Percentiles rank a stretch among this genome's conserved stretches.
Conservation (phyloP, 257 asterid genomes). For the Ilex aquifolium region DNA sequence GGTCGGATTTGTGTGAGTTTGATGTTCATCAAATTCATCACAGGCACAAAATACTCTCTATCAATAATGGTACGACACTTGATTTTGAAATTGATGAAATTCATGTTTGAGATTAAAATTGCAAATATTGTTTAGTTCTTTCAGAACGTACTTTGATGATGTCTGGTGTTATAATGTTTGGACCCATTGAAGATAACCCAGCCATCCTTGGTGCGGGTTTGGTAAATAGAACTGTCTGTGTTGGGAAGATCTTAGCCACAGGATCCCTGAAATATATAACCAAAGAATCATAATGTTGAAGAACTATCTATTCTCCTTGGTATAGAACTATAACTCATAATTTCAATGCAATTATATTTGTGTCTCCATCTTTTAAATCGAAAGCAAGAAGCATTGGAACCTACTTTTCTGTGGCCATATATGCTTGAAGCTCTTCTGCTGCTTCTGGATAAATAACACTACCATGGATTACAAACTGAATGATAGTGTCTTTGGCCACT, state of each 20-base stretch:
- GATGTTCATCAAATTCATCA: no score
- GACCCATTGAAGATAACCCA: slow-evolving; percentile 49
- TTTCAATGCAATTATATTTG: no score
- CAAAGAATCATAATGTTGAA: no score
- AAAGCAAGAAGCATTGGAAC: slow-evolving; percentile 9
- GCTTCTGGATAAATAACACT: slow-evolving; percentile 20
- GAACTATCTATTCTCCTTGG: no score
- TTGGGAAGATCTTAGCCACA: slow-evolving; percentile 33
- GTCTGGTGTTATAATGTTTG: slow-evolving; percentile 51
- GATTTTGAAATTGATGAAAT: no score
- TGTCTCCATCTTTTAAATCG: not conserved
- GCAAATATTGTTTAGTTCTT: no score
- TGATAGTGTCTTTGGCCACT: slow-evolving; percentile 25
- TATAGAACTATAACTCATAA: no score
- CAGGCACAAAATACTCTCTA: not conserved
- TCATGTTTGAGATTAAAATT: no score
- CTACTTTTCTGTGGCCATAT: slow-evolving; percentile 32
- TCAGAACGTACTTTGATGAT: slow-evolving; percentile 34
- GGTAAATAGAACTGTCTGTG: slow-evolving; percentile 27
- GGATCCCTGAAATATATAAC: slow-evolving; percentile 35
- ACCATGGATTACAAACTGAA: slow-evolving; percentile 36
- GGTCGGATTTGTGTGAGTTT: no score
- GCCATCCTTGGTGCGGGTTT: slow-evolving; percentile 51
- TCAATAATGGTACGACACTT: no score
- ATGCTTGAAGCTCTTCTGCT: slow-evolving; percentile 37